Evolutionary conservation across 2,329 filamentous ascomycete genomes (phyloP).

Genomic region (Amauroascus verrucosus): DNA sequence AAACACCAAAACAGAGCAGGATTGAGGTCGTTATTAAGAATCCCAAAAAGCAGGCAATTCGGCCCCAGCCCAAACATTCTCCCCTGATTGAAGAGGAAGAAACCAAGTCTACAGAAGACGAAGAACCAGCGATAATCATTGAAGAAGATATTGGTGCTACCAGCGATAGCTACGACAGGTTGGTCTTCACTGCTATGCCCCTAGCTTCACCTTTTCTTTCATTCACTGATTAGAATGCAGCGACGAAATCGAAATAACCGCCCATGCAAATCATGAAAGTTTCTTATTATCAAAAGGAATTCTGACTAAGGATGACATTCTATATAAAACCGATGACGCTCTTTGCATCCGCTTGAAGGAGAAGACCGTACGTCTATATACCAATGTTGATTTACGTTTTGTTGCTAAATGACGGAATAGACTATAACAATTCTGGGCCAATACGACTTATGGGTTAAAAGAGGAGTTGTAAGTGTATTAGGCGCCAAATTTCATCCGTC

Average conservation of each 20-base stretch:
- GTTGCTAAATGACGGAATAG: slow-evolving; percentile 20
- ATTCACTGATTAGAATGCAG: slow-evolving; percentile 4
- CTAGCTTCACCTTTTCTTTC: not conserved
- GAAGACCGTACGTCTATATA: slow-evolving; percentile 26
- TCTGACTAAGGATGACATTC: slow-evolving; percentile 29
- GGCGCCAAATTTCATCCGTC: slow-evolving; percentile 48
- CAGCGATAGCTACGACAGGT: not conserved
- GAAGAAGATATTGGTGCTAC: not conserved
- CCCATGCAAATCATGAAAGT: slow-evolving; percentile 21
- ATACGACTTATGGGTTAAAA: slow-evolving; percentile 48
- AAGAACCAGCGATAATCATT: slow-evolving; percentile 5
- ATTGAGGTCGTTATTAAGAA: slow-evolving; percentile 5
- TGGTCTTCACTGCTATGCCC: not conserved
- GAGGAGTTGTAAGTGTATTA: slow-evolving; percentile 47
- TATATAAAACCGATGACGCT: slow-evolving; percentile 30
- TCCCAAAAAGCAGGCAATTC: not conserved
- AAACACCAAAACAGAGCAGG: not conserved
- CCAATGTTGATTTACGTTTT: too few relatives aligned
- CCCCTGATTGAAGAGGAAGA: not conserved
- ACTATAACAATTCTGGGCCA: slow-evolving; percentile 41
- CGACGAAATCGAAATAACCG: not conserved
- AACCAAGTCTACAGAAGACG: not conserved
- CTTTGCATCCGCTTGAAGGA: slow-evolving; percentile 34
- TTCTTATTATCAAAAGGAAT: slow-evolving; percentile 33
- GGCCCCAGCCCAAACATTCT: not conserved